These are phyloP conservation scores for Gentiana macrophylla DNA, from an alignment of 257 asterid genomes.

Conservation along the genomic window DNA sequence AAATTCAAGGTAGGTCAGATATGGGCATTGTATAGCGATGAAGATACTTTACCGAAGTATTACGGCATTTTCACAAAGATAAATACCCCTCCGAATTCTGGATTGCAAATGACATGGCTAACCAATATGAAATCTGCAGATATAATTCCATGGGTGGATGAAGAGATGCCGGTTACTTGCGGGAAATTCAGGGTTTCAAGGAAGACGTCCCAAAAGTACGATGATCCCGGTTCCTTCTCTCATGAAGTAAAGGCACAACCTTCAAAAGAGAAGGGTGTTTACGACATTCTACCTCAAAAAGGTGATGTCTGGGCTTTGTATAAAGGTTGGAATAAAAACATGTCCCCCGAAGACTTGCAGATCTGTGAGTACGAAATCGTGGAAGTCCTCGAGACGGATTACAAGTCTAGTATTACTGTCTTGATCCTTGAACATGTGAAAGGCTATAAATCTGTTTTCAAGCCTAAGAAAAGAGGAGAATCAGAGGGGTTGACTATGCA, in stretches of 20 bases:
- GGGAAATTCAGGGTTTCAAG: slow-evolving; percentile 14
- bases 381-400: slow-evolving; percentile 14
- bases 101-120: slow-evolving; percentile 21
- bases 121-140: slow-evolving; percentile 2
- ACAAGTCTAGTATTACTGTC: slow-evolving; percentile 1
- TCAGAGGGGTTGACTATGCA: neutral
- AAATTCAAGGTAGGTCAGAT: slow-evolving; percentile 26
- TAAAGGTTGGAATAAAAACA: slow-evolving; percentile 14
- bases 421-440: slow-evolving; percentile 10
- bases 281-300: slow-evolving; percentile 15
- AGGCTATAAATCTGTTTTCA: slow-evolving; percentile 22
- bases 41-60: slow-evolving; percentile 27
- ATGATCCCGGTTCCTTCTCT: slow-evolving; percentile 13
- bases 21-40: slow-evolving; percentile 38
- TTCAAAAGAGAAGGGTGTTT: slow-evolving; percentile 7
- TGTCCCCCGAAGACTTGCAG: slow-evolving; percentile 12
- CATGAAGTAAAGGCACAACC: slow-evolving; percentile 14
- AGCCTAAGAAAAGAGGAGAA: slow-evolving; percentile 10
- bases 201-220: neutral
- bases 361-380: slow-evolving; percentile 19
- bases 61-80: slow-evolving; percentile 25
- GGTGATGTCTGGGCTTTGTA: slow-evolving; percentile 34
- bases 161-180: slow-evolving; percentile 18
- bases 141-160: slow-evolving; percentile 13
- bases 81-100: slow-evolving; percentile 11